Base-by-base conservation (phyloP, 805 yeast genomes). In the Candida dajiaensis region DNA sequence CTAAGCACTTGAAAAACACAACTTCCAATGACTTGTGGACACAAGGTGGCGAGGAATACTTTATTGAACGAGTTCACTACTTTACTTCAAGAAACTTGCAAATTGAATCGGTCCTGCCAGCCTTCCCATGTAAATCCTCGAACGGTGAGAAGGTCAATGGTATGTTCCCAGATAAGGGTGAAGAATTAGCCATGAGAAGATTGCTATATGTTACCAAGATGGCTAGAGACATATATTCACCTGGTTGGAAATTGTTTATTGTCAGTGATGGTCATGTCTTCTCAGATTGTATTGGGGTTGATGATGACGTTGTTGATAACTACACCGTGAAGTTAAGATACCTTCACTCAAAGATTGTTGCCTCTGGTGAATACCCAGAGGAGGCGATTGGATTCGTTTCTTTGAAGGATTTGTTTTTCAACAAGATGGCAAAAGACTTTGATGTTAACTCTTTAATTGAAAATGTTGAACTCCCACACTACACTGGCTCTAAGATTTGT, bases 181-280 rank as follows among this genome's bases (percentile, higher is more conserved):
- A 71, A 51, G 73, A 69, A 45, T 47, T 71, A 12, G 74, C 74
- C 2, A 54, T 71, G 44, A 64, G 59, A 56, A 66, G 72, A 47
- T 55, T 71, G 39, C 59, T 69, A n/a, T 48, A 62, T 26, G 59
- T 64, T 9, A 56, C 67, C n/a, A 50, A 57, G 41, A 61, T 66
- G 15, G 44, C 49, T 22, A 67, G 69, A 42, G 47, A 38, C 2
- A 41, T 78, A 20, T 79, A 80, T 60, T 68, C 75, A 2, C 83
- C 83, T 1, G 84, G 84, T 2, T 63, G 78, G 63, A 70, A 73
- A 46, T 58, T 78, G 28, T 74, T 72, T 69, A 77, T 80, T 53
- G 82, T 80, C 26, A 75, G 81, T 57, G 85, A 80, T 54, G 84
- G 85, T 0, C 85, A 80, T 55, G 85, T 80, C 15, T 80, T 80